These are phyloP conservation scores for Shiraia sp. DNA, from an alignment of 2,329 filamentous ascomycete genomes.

Conservation along the genomic window DNA sequence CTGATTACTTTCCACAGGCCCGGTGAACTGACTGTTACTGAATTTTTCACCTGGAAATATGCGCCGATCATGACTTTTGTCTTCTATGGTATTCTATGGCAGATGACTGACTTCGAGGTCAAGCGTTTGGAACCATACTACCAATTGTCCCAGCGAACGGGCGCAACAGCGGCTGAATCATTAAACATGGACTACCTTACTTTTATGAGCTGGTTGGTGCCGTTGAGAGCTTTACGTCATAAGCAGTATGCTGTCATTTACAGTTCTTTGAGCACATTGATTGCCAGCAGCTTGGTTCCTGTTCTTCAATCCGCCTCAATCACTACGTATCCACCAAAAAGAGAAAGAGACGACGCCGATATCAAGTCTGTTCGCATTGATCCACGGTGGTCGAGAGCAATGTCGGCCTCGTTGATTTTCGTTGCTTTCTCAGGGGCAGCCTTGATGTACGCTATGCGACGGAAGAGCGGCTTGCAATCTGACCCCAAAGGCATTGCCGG, in stretches of 20 bases:
- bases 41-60: slow-evolving; percentile 47
- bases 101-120: slow-evolving; percentile 55
- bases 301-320: slow-evolving; percentile 69
- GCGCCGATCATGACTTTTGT: slow-evolving; percentile 52
- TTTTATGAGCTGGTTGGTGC: slow-evolving; percentile 67
- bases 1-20: slow-evolving; percentile 37
- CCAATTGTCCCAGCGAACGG: slow-evolving; percentile 43
- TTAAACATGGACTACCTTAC: slow-evolving; percentile 77
- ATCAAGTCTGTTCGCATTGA: slow-evolving; percentile 62
- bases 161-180: slow-evolving; percentile 52
- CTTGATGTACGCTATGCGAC: slow-evolving; percentile 64
- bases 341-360: slow-evolving; percentile 49
- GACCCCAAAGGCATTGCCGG: slow-evolving; percentile 76
- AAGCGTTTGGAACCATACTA: slow-evolving; percentile 57
- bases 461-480: slow-evolving; percentile 67
- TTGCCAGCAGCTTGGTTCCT: slow-evolving; percentile 70
- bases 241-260: slow-evolving; percentile 70
- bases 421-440: slow-evolving; percentile 62
- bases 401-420: slow-evolving; percentile 60
- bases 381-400: slow-evolving; percentile 62
- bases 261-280: slow-evolving; percentile 65
- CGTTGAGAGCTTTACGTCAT: slow-evolving; percentile 63
- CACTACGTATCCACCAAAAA: slow-evolving; percentile 58
- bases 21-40: slow-evolving; percentile 28
- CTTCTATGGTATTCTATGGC: slow-evolving; percentile 54